Base-by-base conservation (phyloP, 768 basidiomycete species). In the Ramaria rubella region DNA sequence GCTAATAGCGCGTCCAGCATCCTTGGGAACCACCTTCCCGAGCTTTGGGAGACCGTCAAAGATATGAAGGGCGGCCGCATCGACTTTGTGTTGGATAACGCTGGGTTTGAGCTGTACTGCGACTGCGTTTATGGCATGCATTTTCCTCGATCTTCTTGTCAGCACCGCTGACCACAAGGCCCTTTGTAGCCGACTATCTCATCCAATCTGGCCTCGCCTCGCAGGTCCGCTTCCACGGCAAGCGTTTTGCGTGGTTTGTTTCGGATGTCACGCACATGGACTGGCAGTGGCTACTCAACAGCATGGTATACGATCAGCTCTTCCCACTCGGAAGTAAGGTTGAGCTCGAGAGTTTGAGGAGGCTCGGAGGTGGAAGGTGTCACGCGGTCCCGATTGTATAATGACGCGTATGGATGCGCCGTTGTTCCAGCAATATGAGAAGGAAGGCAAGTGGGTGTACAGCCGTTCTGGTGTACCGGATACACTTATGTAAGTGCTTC, bases 191-290 rank as follows among this genome's bases (percentile, higher is more conserved):
- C 72, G 94, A 97, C 72, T 97, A 91, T 75, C 80, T 97, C 55
- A 77, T 97, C 58, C 94, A 95, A 69, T 86, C 82, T 60, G 94
- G 94, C 1, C 80, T 91, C 27, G 92, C 90, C 31, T 84, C 71
- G 40, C 78, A 93, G 71, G 77, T 97, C 57, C 82, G 83, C 60
- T 95, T 97, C 82, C 94, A 97, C 68, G 94, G 94, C 49, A 97
- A 96, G 73, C 86, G 92, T 42, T 90, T 90, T 65, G 83, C 94
- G 2, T 95, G 93, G 93, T 94, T 95, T 68, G 90, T 93, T 30
- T 91, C 87, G 12, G 94, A 96, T 68, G 85, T 96, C 48, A 97
- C 94, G 38, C 85, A 80, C 68, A 87, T 89, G 67, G 94, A 97
- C 65, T 96, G 92, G 90, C 79, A 90, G 50, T 97, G 94, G 94